Conservation (phyloP, 1,284 basidiomycete genomes). For the Trametes versicolor region DNA sequence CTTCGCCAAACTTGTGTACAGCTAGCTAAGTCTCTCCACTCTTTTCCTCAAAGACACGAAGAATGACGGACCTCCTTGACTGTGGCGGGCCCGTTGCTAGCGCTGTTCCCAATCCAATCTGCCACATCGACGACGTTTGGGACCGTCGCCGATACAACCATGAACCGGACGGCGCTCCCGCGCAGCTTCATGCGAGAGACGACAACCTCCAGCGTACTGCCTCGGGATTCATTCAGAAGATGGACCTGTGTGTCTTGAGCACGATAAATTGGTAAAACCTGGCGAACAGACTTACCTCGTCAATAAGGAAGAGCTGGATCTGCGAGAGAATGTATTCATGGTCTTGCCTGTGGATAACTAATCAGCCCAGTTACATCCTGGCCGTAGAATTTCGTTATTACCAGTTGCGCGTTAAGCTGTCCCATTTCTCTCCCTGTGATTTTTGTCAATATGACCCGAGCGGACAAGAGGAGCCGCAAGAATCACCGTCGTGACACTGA, state of each 20-base stretch:
- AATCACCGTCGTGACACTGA: slow-evolving; percentile 79
- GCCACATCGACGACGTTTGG: slow-evolving; percentile 95
- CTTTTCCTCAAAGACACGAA: background rate
- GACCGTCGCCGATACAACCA: slow-evolving; percentile 93
- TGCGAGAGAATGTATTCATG: slow-evolving; percentile 73
- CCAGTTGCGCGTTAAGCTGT: slow-evolving; percentile 89
- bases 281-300: slow-evolving; percentile 71
- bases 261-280: background rate
- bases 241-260: slow-evolving; percentile 72
- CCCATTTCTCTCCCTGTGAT: slow-evolving; percentile 95
- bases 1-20: slow-evolving; percentile 84
- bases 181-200: slow-evolving; percentile 91
- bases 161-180: slow-evolving; percentile 77
- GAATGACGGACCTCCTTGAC: slow-evolving; percentile 72
- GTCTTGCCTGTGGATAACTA: slow-evolving; percentile 59
- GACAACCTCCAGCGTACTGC: slow-evolving; percentile 93
- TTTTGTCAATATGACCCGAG: background rate
- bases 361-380: slow-evolving; percentile 20
- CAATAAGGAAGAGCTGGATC: slow-evolving; percentile 86
- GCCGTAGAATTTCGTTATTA: slow-evolving; percentile 35
- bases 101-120: slow-evolving; percentile 79
- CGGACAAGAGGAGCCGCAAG: background rate
- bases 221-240: slow-evolving; percentile 88
- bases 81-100: slow-evolving; percentile 59
- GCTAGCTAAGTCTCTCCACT: background rate